Evolutionary conservation across 352 stramenopile species (phyloP), one percentile per base, ranked within the genome.

Genomic region (Phytophthora sp.): DNA sequence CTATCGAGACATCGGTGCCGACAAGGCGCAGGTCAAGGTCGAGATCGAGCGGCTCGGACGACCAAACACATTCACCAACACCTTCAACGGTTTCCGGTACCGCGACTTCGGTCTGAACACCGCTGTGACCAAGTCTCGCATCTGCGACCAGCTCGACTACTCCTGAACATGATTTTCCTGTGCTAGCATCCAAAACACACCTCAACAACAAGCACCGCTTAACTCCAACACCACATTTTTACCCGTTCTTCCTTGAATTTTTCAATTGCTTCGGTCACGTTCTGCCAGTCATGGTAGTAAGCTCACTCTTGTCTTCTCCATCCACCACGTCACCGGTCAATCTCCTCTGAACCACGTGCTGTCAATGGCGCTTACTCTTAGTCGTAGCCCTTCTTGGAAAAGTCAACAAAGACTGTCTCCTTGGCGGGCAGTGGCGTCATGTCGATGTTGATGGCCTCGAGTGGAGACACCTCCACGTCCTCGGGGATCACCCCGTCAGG

Each of bases 391-490:
- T 96, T 96, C 80, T 91, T 94, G 65, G 81, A 89, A 41, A 93
- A 93, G 73, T 94, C 86, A 21, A 96, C 82, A 59, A 94, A 91
- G 38, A 92, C 84, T 54, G 76, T 86, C 47, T 74, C 70, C 76
- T 86, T 92, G 57, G 80, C 82, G 38, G 83, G 84, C 63, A 93
- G 65, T 45, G 86, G 86, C 67, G 84, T 94, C 79, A 89, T 92
- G 72, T 94, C 84, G 70, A 96, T 91, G 73, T 96, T 94, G 70
- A 95, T 90, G 53, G 74, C 82, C 69, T 94, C 84, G 4, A 95
- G 57, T 39, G 88, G 89, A 59, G 90, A 94, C 50, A 95, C 68
- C 63, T 95, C 87, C 31, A 87, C 84, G 59, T 90, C 89, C 52
- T 93, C 87, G n/a, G 93, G 93, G 57, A 81, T 81, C 44, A 94